phyloP scores from a whole-genome alignment of 768 basidiomycete species.

The Cubamyces lactineus region DNA sequence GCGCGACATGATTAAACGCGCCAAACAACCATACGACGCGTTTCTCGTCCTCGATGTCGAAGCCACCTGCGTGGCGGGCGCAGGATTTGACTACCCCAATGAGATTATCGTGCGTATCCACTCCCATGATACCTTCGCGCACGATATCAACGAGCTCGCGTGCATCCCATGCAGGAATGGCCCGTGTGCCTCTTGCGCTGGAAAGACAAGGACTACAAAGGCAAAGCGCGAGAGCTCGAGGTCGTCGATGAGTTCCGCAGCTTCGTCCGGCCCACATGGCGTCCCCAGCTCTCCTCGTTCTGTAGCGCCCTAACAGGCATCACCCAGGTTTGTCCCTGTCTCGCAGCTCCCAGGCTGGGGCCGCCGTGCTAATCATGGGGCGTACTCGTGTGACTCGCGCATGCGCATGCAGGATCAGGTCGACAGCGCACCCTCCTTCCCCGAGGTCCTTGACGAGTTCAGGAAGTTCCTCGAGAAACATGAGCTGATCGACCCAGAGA shows the following conservation, averaged over 20 bases:
- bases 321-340: conserved; percentile 68
- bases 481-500: conserved; percentile 64
- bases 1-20: conserved; percentile 16
- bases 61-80: conserved; percentile 74
- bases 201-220: conserved; percentile 61
- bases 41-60: conserved; percentile 92
- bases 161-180: conserved; percentile 67
- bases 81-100: conserved; percentile 83
- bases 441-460: conserved; percentile 65
- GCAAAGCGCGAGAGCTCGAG: conserved; percentile 59
- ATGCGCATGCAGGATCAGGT: conserved; percentile 69
- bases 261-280: conserved; percentile 89
- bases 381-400: conserved; percentile 6
- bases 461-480: conserved; percentile 70
- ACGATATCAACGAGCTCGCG: neutral
- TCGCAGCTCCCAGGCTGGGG: neutral
- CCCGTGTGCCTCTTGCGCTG: conserved; percentile 89
- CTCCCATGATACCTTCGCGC: neutral
- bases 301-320: conserved; percentile 91
- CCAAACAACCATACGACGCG: conserved; percentile 63
- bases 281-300: conserved; percentile 77
- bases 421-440: conserved; percentile 75
- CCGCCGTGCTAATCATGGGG: conserved; percentile 6
- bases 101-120: conserved; percentile 84
- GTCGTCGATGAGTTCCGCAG: conserved; percentile 83